These are phyloP conservation scores for Exophiala alcalophila DNA, from an alignment of 2,329 filamentous ascomycete genomes.

Conservation along the genomic window DNA sequence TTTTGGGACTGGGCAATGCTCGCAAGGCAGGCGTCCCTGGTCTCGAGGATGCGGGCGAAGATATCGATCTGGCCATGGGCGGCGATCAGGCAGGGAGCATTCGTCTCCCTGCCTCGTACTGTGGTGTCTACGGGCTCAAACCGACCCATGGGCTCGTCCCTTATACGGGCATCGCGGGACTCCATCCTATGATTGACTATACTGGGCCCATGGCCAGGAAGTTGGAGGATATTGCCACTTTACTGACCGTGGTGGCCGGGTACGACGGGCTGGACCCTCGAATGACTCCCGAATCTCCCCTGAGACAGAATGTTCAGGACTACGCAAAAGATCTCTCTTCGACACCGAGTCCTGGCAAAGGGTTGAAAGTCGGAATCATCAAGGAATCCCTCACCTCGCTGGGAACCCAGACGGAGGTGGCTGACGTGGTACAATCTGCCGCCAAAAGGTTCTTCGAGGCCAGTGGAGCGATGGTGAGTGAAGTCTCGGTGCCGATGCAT, in stretches of 20 bases:
- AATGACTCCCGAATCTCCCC: slow-evolving; percentile 40
- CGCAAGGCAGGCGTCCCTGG: slow-evolving; percentile 20
- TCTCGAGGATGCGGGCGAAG: slow-evolving; percentile 31
- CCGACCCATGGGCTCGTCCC: slow-evolving; percentile 51
- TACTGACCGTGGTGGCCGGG: slow-evolving; percentile 48
- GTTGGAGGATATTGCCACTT: slow-evolving; percentile 43
- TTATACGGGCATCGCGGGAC: slow-evolving; percentile 48
- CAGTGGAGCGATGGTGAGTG: slow-evolving; percentile 45
- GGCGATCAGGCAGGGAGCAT: slow-evolving; percentile 43
- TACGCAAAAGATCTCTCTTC: slow-evolving; percentile 35
- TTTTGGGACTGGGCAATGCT: slow-evolving; percentile 32
- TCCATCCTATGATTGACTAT: slow-evolving; percentile 46
- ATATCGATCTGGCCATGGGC: slow-evolving; percentile 39
- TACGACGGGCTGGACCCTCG: slow-evolving; percentile 50
- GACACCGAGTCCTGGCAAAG: slow-evolving; percentile 34
- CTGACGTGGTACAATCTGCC: slow-evolving; percentile 37
- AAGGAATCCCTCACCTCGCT: slow-evolving; percentile 44
- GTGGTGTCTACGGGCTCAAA: slow-evolving; percentile 47
- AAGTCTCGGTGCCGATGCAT: slow-evolving; percentile 51
- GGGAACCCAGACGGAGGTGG: slow-evolving; percentile 41
- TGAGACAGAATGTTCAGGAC: slow-evolving; percentile 35
- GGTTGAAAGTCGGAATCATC: slow-evolving; percentile 48
- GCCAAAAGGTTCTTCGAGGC: slow-evolving; percentile 39
- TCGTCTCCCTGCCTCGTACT: slow-evolving; percentile 40
- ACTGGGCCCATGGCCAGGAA: slow-evolving; percentile 46